These are phyloP conservation scores for Solanum paucissectum DNA, from an alignment of 257 asterid genomes.

Conservation along the genomic window DNA sequence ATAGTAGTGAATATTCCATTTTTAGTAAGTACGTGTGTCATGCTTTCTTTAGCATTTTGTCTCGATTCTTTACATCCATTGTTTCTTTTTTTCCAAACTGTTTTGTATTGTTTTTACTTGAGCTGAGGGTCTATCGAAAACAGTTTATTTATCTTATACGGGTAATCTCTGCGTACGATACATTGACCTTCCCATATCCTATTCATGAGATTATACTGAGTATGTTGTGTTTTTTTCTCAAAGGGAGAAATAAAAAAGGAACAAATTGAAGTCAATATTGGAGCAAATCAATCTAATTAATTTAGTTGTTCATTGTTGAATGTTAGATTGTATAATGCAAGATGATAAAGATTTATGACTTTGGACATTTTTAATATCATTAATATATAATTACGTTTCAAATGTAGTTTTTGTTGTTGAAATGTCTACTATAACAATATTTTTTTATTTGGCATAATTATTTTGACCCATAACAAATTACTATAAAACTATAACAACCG, in stretches of 20 bases:
- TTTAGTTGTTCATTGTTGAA: neutral
- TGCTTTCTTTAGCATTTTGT: neutral
- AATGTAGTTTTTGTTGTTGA: neutral
- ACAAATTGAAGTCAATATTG: neutral
- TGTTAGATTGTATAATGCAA: neutral
- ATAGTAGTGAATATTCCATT: no score
- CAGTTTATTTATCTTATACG: neutral
- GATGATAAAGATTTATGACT: neutral
- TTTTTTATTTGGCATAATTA: neutral
- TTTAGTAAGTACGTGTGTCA: neutral
- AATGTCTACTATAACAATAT: neutral
- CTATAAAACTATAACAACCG: neutral
- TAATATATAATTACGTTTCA: neutral
- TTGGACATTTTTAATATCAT: neutral
- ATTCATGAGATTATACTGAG: neutral
- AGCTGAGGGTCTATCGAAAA: rapidly evolving
- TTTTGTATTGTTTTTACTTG: neutral
- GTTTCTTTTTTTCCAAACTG: neutral
- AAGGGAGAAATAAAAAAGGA: neutral
- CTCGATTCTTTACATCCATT: neutral
- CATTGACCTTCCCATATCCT: rapidly evolving
- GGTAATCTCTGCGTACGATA: neutral
- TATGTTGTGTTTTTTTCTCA: neutral
- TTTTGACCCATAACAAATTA: neutral
- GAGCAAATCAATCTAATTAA: neutral